Evolutionary conservation across 768 basidiomycete genomes (phyloP).

Genomic region (Panaeolus papilionaceus): DNA sequence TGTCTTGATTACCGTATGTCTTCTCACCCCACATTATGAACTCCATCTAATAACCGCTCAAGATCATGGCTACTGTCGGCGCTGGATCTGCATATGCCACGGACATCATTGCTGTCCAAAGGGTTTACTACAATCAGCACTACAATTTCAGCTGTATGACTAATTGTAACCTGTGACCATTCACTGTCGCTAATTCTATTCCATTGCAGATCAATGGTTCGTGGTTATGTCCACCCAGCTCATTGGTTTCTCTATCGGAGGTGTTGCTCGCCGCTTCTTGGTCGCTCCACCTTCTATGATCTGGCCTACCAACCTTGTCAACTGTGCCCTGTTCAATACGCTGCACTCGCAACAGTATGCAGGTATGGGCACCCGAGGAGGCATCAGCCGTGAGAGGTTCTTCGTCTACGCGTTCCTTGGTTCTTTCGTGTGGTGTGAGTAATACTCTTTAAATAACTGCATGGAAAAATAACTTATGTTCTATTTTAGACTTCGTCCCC

Average conservation of each 20-base stretch:
- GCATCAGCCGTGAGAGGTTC: slow-evolving; percentile 73
- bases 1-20: slow-evolving; percentile 59
- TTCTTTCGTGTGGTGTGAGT: slow-evolving; percentile 66
- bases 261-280: slow-evolving; percentile 73
- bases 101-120: slow-evolving; percentile 72
- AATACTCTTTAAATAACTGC: neutral
- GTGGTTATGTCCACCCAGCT: slow-evolving; percentile 71
- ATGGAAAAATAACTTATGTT: neutral
- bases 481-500: slow-evolving; percentile 43
- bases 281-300: slow-evolving; percentile 69
- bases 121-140: slow-evolving; percentile 66
- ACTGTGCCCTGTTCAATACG: slow-evolving; percentile 78
- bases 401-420: slow-evolving; percentile 65
- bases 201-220: slow-evolving; percentile 66
- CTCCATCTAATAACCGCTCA: slow-evolving; percentile 15
- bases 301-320: slow-evolving; percentile 75
- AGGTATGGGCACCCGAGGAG: slow-evolving; percentile 64
- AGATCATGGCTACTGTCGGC: slow-evolving; percentile 61
- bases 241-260: slow-evolving; percentile 82
- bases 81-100: slow-evolving; percentile 71
- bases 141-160: slow-evolving; percentile 63
- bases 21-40: neutral
- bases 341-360: slow-evolving; percentile 72
- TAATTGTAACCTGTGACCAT: neutral
- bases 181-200: slow-evolving; percentile 13